Base-by-base conservation (phyloP, 306 rosid species). In the Vachellia pachyceras region DNA sequence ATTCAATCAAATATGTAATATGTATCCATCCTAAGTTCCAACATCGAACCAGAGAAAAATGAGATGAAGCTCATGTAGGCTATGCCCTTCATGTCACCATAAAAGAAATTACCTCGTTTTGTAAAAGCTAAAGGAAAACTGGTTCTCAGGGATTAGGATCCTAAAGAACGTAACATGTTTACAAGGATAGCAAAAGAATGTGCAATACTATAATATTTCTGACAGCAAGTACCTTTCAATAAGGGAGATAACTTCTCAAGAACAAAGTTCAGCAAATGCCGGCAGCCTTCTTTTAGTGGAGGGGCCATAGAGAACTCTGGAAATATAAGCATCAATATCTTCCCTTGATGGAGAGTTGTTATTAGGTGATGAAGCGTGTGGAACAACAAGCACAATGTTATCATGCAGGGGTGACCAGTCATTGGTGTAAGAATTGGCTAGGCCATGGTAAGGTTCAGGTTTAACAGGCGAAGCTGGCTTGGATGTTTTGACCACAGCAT, bases 331-430 rank as follows among this genome's bases (percentile, higher is more conserved):
- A 54, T 87, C 75, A 25, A 90, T 52, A 45, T 84, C 85, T 84
- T 87, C 87, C 85, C 87, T 83, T 71, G 88, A 77, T n/a, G n/a
- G n/a, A n/a, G n/a, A n/a, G n/a, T n/a, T n/a, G n/a, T n/a, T n/a
- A n/a, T n/a, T n/a, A n/a, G n/a, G n/a, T n/a, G n/a, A n/a, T n/a
- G n/a, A n/a, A 73, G 76, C 70, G 78, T 54, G 15, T 35, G 90
- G 90, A 83, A 85, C 84, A 25, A 63, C 69, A 69, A 84, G 37
- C 76, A 77, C 83, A 81, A 91, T 92, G 79, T 80, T 84, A 76
- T 94, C 97, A 68, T 92, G 97, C 80, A 80, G 68, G 20, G 94
- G 97, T 45, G 90, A 94, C 97, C 98, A 94, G 45, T 87, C 83
- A 15, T 14, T 35, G 76, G 75, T n/a, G 12, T 39, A 57, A 44